These are phyloP conservation scores for Wallacemonas rigidus DNA, from an alignment of 208 protist species.

Conservation along the genomic window DNA sequence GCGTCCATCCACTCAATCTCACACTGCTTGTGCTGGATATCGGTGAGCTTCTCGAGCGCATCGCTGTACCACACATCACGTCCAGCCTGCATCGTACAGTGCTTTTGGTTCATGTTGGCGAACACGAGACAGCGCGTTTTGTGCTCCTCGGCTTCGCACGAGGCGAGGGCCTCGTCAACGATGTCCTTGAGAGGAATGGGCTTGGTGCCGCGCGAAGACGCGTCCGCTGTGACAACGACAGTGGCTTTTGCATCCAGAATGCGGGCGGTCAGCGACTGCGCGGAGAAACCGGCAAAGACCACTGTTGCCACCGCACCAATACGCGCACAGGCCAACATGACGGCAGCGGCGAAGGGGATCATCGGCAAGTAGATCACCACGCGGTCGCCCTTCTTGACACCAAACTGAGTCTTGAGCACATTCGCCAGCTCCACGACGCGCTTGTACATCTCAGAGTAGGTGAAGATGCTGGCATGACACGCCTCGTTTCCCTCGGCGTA, in stretches of 20 bases:
- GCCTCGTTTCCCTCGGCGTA: conserved; percentile 89
- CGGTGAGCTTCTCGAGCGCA: conserved; percentile 95
- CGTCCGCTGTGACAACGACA: conserved; percentile 85
- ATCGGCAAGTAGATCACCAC: conserved; percentile 98
- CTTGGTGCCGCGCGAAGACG: conserved; percentile 83
- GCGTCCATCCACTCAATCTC: conserved; percentile 89
- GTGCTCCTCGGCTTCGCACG: conserved; percentile 30
- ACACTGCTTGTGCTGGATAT: conserved; percentile 43
- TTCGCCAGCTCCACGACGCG: conserved; percentile 89
- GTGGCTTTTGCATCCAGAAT: conserved; percentile 65
- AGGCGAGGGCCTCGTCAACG: conserved; percentile 75
- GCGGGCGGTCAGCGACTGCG: conserved; percentile 60
- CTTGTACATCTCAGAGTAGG: conserved; percentile 86
- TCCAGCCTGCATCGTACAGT: conserved; percentile 60
- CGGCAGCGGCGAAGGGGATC: conserved; percentile 86
- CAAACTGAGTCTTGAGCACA: conserved; percentile 79
- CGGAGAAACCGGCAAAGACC: conserved; percentile 87
- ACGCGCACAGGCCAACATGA: conserved; percentile 98
- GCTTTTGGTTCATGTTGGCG: conserved; percentile 48
- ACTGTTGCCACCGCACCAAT: conserved; percentile 92
- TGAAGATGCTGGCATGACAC: conserved; percentile 45
- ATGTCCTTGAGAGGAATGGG: conserved; percentile 88
- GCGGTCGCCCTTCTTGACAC: conserved; percentile 73
- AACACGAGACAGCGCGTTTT: conserved; percentile 52
- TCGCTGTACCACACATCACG: conserved; percentile 82